Percentiles rank a stretch among this genome's conserved stretches.
These are phyloP conservation scores for Sugiyamaella neomexicana DNA, from an alignment of 1,139 yeast genomes.

Conservation along the genomic window DNA sequence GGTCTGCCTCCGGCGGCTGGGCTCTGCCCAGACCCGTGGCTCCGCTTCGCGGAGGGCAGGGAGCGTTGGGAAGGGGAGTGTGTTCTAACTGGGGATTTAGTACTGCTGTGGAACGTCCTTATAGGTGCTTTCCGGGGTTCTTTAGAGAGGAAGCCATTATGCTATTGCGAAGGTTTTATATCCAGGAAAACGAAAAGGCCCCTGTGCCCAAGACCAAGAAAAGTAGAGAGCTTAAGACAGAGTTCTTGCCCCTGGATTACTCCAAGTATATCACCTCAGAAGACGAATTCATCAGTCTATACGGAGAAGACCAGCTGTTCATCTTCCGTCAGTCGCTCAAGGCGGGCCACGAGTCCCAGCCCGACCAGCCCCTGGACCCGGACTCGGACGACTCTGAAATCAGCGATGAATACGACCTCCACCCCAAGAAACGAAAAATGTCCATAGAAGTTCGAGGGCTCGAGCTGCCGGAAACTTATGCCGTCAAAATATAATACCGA, in stretches of 20 bases:
- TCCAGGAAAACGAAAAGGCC: constrained; percentile 80
- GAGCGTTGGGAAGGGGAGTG: too few relatives aligned
- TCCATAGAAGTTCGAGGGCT: constrained; percentile 23
- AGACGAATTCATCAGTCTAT: constrained; percentile 49
- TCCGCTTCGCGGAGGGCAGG: constrained; percentile 3
- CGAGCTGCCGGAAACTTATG: constrained; percentile 20
- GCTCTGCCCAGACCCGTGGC: constrained; percentile 4
- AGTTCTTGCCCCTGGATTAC: constrained; percentile 61
- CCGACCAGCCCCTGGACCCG: constrained; percentile 2
- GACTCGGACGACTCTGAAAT: constrained; percentile 11
- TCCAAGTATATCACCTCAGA: constrained; percentile 46
- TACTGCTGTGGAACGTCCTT: constrained; percentile 44
- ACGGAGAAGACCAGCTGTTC: constrained; percentile 48
- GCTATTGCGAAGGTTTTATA: constrained; percentile 75
- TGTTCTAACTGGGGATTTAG: too few relatives aligned
- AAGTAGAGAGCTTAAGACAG: constrained; percentile 67
- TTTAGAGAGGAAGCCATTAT: constrained; percentile 79
- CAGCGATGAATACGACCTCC: constrained; percentile 15
- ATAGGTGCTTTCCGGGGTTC: constrained; percentile 72
- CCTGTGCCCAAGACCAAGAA: constrained; percentile 79
- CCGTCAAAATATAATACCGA: constrained; percentile 14
- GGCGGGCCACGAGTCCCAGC: background rate
- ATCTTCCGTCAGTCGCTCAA: constrained; percentile 33
- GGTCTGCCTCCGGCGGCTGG: constrained; percentile 2
- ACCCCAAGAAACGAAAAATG: constrained; percentile 26